A percentile compares a stretch with the other conserved stretches of the same genome.
Conservation (phyloP, 176 grass and related monocot genomes). For the Typha latifolia region DNA sequence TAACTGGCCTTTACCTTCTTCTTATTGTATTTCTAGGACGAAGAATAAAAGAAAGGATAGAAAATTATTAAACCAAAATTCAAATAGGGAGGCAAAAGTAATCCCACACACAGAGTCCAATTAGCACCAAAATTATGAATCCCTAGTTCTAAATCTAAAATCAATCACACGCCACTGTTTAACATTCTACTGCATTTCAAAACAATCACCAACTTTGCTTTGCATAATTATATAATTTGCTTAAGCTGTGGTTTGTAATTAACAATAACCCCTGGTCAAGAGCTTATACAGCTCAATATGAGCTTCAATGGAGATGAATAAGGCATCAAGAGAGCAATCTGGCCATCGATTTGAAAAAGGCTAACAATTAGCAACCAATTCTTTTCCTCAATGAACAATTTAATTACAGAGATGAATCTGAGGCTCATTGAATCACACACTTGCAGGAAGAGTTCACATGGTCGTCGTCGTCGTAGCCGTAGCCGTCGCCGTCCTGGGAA, state of each 20-base stretch:
- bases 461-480: constrained; percentile 3
- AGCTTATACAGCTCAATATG: background rate
- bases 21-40: too few species aligned
- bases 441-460: constrained; percentile 17
- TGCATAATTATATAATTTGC: background rate
- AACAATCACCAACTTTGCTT: background rate
- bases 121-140: too few species aligned
- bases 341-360: background rate
- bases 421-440: constrained; percentile 47
- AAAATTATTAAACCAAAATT: too few species aligned
- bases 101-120: too few species aligned
- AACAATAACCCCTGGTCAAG: background rate
- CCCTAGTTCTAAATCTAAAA: too few species aligned
- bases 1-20: too few species aligned
- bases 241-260: background rate
- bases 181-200: background rate
- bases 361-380: background rate
- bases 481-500: background rate
- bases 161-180: too few species aligned
- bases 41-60: too few species aligned
- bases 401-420: background rate
- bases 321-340: background rate
- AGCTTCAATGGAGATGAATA: background rate
- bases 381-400: background rate
- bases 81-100: too few species aligned